Evolutionary conservation across 345 rosid genomes (phyloP), one percentile per base, ranked within the genome.

Genomic region (Populus alba): DNA sequence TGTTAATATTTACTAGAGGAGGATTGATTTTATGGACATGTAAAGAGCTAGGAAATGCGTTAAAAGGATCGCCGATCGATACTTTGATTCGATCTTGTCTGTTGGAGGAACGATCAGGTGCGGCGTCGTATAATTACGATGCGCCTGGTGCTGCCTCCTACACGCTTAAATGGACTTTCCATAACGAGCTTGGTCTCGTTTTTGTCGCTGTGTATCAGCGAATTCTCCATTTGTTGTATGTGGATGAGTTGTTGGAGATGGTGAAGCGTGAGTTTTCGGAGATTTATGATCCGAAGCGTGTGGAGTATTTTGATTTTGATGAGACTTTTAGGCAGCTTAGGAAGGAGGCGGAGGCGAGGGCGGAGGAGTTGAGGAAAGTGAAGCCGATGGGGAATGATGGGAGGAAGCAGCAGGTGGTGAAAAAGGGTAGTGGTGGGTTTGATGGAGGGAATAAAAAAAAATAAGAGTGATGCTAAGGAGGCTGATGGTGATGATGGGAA

Each of bases 21-120:
- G 99, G 99, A n/a, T 84, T 96, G 83, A 94, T 94, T 90, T 94
- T 96, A 31, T 96, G 97, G 99, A 94, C 98, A 35, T 96, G 95
- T 77, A 96, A 91, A 77, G 98, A 94, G 91, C 89, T 96, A 27
- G 97, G 97, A 1, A 94, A 90, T 39, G 99, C 99, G 74, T 87
- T 96, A 13, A 92, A 83, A 81, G 98, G 99, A 8, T 94, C 99
- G 20, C 99, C 98, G 0, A 91, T 96, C 55, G 98, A 96, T 66
- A 87, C 98, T 68, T 79, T 96, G 85, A 96, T 96, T 78, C 82
- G 97, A 10, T 96, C 98, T 6, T 96, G 97, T 72, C 95, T 96
- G 13, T 87, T 96, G 85, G 98, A 96, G 93, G 99, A 96, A 74
- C 93, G 98, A 66, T 96, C 99, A 2, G 99, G 99, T 4, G 88